Evolutionary conservation across 306 rosid species (phyloP).

Genomic region (Albizia julibrissin): DNA sequence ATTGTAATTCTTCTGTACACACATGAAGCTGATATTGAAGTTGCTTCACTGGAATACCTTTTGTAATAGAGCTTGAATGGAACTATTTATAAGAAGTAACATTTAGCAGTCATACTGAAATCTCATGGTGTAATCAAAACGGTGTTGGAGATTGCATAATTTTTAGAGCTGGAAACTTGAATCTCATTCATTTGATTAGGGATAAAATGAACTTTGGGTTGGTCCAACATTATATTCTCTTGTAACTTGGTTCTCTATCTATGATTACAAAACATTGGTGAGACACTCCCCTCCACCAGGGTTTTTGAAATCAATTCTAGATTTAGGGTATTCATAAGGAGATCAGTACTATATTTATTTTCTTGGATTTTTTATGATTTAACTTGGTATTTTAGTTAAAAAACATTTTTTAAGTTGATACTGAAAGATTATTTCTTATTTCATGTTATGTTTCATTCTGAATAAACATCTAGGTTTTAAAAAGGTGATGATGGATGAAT

Average conservation of each 20-base stretch:
- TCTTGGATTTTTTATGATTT: neutral
- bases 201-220: neutral
- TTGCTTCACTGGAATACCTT: conserved; percentile 47
- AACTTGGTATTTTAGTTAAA: too few species aligned
- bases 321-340: neutral
- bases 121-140: conserved; percentile 2
- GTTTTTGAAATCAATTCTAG: neutral
- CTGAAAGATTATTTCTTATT: too few species aligned
- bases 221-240: neutral
- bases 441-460: too few species aligned
- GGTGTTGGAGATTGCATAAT: neutral
- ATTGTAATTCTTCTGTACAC: conserved; percentile 68
- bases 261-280: neutral
- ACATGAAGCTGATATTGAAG: conserved; percentile 57
- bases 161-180: neutral
- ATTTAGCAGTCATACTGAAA: conserved; percentile 23
- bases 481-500: too few species aligned
- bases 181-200: neutral
- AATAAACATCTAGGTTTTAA: too few species aligned
- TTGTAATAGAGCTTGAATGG: conserved; percentile 52
- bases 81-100: conserved; percentile 40
- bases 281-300: neutral
- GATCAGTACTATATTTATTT: neutral
- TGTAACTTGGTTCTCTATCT: neutral
- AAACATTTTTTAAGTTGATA: too few species aligned